Conservation (phyloP, 495 filamentous ascomycete genomes). For the Annulohypoxylon nitens region DNA sequence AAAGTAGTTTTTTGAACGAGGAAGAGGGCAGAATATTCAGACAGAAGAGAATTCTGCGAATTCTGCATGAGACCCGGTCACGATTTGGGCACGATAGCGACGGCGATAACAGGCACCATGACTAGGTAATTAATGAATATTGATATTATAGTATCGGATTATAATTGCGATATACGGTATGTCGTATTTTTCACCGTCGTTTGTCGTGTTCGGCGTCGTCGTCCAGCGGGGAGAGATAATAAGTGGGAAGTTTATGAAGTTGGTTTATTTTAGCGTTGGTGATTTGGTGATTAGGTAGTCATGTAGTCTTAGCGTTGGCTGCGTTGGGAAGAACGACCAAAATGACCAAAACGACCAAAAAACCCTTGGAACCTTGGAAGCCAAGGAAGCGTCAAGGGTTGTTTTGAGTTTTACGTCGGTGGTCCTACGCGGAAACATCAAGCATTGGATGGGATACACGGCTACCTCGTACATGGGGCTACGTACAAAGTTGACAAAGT, state of each 20-base stretch:
- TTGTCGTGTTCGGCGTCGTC: slow-evolving; percentile 11
- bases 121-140: slow-evolving; percentile 13
- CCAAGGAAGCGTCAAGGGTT: slow-evolving; percentile 8
- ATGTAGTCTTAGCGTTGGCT: neutral
- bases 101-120: slow-evolving; percentile 29
- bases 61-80: slow-evolving; percentile 25
- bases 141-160: slow-evolving; percentile 13
- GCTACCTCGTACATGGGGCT: slow-evolving; percentile 1
- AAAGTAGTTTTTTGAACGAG: neutral
- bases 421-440: slow-evolving; percentile 6
- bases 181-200: neutral
- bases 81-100: slow-evolving; percentile 33
- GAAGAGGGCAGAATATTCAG: slow-evolving; percentile 16
- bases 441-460: neutral
- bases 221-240: slow-evolving; percentile 11
- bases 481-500: slow-evolving; percentile 13
- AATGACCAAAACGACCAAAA: slow-evolving; percentile 8
- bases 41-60: slow-evolving; percentile 18
- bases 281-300: neutral
- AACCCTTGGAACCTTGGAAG: neutral
- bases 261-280: slow-evolving; percentile 8
- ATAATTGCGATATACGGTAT: slow-evolving; percentile 12
- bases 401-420: slow-evolving; percentile 27
- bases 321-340: neutral
- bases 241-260: slow-evolving; percentile 14